Conservation (phyloP, 371 early-diverging fungal species). For the Rhizopus delemar region DNA sequence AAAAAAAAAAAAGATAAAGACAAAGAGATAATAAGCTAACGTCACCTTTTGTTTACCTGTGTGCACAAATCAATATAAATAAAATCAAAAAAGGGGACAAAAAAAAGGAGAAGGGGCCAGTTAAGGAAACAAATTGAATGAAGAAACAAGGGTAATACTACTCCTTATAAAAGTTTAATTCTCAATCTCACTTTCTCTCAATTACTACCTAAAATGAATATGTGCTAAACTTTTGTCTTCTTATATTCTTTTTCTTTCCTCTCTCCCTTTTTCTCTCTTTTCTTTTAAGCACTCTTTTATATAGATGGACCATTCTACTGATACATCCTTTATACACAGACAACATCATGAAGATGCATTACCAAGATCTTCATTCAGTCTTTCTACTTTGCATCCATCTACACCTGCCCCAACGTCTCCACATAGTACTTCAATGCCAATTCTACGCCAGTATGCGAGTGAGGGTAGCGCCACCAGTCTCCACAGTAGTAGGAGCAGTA, state of each 20-base stretch:
- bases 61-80: not conserved
- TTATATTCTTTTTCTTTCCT: not conserved
- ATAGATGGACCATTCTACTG: not conserved
- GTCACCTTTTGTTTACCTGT: not conserved
- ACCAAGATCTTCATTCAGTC: slow-evolving; percentile 21
- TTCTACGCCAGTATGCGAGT: not conserved
- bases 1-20: slow-evolving; percentile 2
- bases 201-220: not conserved
- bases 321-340: not conserved
- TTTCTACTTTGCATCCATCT: slow-evolving; percentile 16
- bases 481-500: not conserved
- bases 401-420: not conserved
- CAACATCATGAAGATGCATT: not conserved
- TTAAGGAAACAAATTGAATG: no score
- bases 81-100: not conserved
- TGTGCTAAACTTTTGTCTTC: not conserved
- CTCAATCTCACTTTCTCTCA: no score
- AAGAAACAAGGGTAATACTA: no score
- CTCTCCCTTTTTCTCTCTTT: not conserved
- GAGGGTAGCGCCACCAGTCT: not conserved
- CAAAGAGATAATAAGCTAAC: not conserved
- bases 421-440: not conserved
- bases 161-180: no score
- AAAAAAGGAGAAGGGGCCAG: not conserved
- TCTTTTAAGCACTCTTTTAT: not conserved